Base-by-base conservation (phyloP, 2,329 filamentous ascomycete genomes). In the Colletotrichum ledebouriae region DNA sequence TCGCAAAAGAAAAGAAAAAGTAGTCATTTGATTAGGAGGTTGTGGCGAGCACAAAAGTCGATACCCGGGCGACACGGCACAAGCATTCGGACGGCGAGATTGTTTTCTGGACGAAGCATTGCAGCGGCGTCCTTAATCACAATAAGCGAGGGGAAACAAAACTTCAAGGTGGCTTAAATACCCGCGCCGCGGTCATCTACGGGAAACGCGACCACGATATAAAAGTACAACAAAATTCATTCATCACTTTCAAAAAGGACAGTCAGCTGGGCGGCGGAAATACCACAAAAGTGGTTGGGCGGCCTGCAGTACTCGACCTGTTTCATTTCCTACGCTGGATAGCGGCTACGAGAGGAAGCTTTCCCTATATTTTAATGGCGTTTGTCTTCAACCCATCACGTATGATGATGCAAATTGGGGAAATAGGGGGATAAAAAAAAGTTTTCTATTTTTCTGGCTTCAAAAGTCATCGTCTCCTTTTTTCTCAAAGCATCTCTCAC, bases 41-140 rank as follows among this genome's bases (percentile, higher is more conserved):
- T 52, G 63, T 59, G 59, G 50, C 59, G 67, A 70, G 63, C 62
- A 59, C 67, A 59, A 60, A 63, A 70, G 59, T 70, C 68, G 67
- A 71, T 71, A 71, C 67, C 67, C 67, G 68, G 56, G 63, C 62
- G 62, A 66, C 67, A 71, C 64, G 65, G 67, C 67, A 67, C 57
- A 55, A 70, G 69, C 69, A 69, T 71, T 62, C 62, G 67, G 69
- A 67, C 59, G 69, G 65, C 65, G 65, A 68, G 60, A 68, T 65
- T 68, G 65, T 59, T 68, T 65, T 64, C 20, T 25, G 60, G 65
- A 33, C 65, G 65, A 64, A 59, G 65, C 65, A 53, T 55, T 52
- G 34, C 34, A 55, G 65, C 65, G 55, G 47, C 65, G 60, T 65
- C 60, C 65, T 42, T 65, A 55, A 68, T 59, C 34, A 68, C 60